phyloP scores from a whole-genome alignment of 805 yeast species.

The Nakazawaea ambrosiae region DNA sequence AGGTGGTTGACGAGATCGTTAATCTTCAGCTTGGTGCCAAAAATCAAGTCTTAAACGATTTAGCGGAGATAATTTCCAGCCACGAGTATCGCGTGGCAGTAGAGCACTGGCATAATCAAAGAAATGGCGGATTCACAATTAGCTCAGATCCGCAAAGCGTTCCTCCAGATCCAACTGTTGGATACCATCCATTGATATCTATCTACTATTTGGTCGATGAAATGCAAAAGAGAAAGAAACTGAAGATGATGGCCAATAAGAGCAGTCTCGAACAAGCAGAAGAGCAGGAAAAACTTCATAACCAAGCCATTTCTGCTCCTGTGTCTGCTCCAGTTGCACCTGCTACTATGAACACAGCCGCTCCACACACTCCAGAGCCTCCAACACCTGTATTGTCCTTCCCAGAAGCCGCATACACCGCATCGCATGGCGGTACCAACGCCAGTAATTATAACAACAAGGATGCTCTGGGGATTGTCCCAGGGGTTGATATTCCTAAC shows the following conservation, averaged over 20 bases:
- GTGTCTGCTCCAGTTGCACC: constrained; percentile 5
- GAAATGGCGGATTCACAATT: not conserved
- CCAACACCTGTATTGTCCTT: constrained; percentile 23
- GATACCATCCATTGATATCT: constrained; percentile 83
- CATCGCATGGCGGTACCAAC: constrained; percentile 15
- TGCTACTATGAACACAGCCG: constrained; percentile 15
- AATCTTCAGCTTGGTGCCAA: constrained; percentile 73
- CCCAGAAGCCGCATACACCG: constrained; percentile 37
- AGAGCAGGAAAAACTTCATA: constrained; percentile 6
- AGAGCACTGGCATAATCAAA: constrained; percentile 48
- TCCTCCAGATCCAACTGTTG: constrained; percentile 72
- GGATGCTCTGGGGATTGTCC: not conserved
- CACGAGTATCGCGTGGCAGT: constrained; percentile 58
- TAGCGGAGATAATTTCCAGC: constrained; percentile 53
- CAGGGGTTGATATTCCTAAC: constrained; percentile 1
- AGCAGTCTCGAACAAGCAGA: constrained; percentile 15
- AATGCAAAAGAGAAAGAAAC: constrained; percentile 63
- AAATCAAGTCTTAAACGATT: constrained; percentile 46
- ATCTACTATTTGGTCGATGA: constrained; percentile 84
- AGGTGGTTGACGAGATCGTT: constrained; percentile 68
- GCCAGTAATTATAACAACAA: constrained; percentile 8
- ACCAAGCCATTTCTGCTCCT: too few relatives aligned
- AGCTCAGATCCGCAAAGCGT: constrained; percentile 12
- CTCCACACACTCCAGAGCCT: constrained; percentile 18
- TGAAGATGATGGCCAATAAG: constrained; percentile 43